Evolutionary conservation across 176 grass and related monocot genomes (phyloP), one percentile per base, ranked within the genome.

Genomic region (Hsuehochloa calcarea): DNA sequence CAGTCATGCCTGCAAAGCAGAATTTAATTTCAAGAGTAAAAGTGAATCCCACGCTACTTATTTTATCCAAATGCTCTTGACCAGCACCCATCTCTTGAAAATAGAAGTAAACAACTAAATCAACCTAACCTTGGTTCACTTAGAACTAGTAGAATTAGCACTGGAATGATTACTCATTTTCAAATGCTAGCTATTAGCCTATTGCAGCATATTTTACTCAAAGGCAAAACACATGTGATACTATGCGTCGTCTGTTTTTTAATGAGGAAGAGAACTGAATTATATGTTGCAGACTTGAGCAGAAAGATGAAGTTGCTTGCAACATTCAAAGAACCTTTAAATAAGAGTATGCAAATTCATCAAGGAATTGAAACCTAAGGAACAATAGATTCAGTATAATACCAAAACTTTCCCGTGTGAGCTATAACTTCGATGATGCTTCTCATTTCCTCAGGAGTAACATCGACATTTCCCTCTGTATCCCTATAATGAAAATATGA

Each of bases 351-450:
- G 56, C 45, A 83, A 75, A 72, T 56, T 65, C 56, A 86, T 65
- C 34, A 19, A 66, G 10, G 55, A 54, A 73, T 37, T 43, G 23
- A 72, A 84, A 79, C 13, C 78, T 45, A 58, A 15, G 65, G 25
- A 44, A 26, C 45, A 47, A 25, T 39, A 59, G 45, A 78, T 56
- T 46, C 20, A 86, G 70, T 43, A 78, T 70, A 80, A 83, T 95
- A 98, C 95, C 95, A 98, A 83, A 95, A 98, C 39, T 95, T 98
- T 40, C 95, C 93, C 9, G 93, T 92, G 13, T 85, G 50, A 72
- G 95, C 95, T 15, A 98, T 92, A 80, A 95, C 87, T 87, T 92
- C 77, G 39, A 95, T 92, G 81, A 98, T 95, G 68, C 41, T 84
- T 90, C 85, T 97, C 83, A 95, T 90, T 93, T 97, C 89, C 77